These are phyloP conservation scores for Verticillium isaacii DNA, from an alignment of 2,329 filamentous ascomycete genomes.

Conservation along the genomic window DNA sequence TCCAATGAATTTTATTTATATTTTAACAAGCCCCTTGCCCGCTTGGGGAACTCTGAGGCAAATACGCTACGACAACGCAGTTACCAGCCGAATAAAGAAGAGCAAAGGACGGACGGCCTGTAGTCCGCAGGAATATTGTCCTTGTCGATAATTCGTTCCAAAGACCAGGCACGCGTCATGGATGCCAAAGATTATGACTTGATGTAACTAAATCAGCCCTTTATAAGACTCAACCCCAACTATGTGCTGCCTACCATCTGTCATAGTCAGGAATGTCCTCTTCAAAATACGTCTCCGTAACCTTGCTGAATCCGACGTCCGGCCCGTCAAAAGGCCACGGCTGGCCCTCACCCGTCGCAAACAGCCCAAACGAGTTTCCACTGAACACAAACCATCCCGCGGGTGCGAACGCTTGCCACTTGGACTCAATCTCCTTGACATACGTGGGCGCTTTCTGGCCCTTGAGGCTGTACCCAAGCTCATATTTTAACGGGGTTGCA, in stretches of 20 bases:
- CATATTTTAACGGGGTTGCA: constrained; percentile 14
- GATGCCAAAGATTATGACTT: too few species aligned
- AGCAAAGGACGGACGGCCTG: too few species aligned
- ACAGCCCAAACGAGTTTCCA: constrained; percentile 15
- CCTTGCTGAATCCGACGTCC: constrained; percentile 14
- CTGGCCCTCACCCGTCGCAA: constrained; percentile 15
- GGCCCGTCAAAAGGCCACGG: constrained; percentile 15
- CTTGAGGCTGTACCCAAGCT: constrained; percentile 15
- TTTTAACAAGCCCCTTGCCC: too few species aligned
- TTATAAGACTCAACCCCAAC: too few species aligned
- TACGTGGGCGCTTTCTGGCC: constrained; percentile 4
- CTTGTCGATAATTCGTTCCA: too few species aligned
- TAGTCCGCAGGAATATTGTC: too few species aligned
- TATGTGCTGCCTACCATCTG: neutral
- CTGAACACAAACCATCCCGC: constrained; percentile 11
- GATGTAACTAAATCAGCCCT: too few species aligned
- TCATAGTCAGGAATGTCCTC: constrained; percentile 11
- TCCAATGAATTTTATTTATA: too few species aligned
- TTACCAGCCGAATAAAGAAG: too few species aligned
- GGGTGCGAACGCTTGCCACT: constrained; percentile 10
- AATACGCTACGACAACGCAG: too few species aligned
- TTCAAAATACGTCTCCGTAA: constrained; percentile 14
- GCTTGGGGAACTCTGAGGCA: too few species aligned
- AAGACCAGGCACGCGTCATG: too few species aligned
- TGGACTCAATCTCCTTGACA: constrained; percentile 5